phyloP scores from a whole-genome alignment of 179 eudicot genomes.

The Spergularia azorica region DNA sequence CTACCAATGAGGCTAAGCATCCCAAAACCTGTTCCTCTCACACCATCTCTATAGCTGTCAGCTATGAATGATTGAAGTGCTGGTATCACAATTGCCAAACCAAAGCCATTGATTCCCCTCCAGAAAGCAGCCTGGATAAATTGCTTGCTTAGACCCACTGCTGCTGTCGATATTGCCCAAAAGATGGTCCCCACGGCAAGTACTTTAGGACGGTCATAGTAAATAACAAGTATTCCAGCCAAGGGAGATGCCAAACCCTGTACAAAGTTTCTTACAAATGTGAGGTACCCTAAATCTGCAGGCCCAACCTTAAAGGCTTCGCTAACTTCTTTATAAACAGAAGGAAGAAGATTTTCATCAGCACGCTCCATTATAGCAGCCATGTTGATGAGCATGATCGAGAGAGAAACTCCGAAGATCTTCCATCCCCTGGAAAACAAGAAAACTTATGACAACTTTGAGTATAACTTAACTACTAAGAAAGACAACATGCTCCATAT shows the following conservation, averaged over 20 bases:
- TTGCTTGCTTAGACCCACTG: conserved; percentile 76
- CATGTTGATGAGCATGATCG: conserved; percentile 83
- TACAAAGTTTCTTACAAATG: conserved; percentile 71
- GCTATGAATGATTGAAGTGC: conserved; percentile 94
- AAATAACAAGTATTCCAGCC: conserved; percentile 82
- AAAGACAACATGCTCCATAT: background rate
- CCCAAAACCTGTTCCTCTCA: conserved; percentile 90
- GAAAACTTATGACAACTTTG: background rate
- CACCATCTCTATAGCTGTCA: conserved; percentile 73
- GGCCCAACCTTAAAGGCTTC: conserved; percentile 87
- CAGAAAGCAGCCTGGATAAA: conserved; percentile 79
- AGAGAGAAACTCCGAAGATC: conserved; percentile 72
- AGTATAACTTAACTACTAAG: background rate
- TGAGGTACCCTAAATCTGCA: conserved; percentile 88
- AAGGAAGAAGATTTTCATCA: conserved; percentile 93
- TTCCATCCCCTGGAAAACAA: conserved; percentile 52
- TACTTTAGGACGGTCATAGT: conserved; percentile 84
- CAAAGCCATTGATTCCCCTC: conserved; percentile 92
- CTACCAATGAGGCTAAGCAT: conserved; percentile 73
- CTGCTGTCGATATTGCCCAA: conserved; percentile 94
- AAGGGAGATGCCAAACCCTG: conserved; percentile 85
- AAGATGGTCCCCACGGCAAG: conserved; percentile 83
- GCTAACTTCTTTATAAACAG: conserved; percentile 94
- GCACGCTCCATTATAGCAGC: conserved; percentile 95
- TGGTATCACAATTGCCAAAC: conserved; percentile 92